Base-by-base conservation (phyloP, 1,284 basidiomycete species). In the Cutaneotrichosporon mucoides region DNA sequence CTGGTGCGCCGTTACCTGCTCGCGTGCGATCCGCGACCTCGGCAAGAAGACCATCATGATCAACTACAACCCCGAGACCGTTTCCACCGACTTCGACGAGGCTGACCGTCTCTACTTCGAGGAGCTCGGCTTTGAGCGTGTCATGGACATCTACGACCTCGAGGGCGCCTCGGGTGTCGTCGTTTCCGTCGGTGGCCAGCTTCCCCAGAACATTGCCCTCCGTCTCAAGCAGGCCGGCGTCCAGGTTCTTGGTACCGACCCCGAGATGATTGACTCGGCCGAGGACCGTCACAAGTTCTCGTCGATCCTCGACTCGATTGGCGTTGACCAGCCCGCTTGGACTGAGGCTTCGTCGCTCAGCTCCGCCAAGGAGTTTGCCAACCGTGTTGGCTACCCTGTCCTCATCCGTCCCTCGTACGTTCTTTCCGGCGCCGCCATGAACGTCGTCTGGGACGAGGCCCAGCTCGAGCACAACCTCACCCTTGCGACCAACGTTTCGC, bases 241-340 rank as follows among this genome's bases (percentile, higher is more conserved):
- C 71, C 92, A 89, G 48, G 94, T 99, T 33, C 85, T 98, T 34
- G 96, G 96, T 60, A 99, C 96, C 16, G 93, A 96, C 76, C 96
- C 96, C 11, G 84, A 86, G 60, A 90, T 87, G 79, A 99, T 99
- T 69, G 96, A 99, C 80, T 92, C 85, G 54, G 96, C 96, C 50
- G 96, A 99, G 80, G 95, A 99, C 81, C 88, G 96, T 65, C 93
- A 99, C 84, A 99, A 99, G 81, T 99, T 99, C 84, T 98, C 92
- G 9, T 88, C 88, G 53, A 89, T 98, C 63, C 85, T 99, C 46
- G 96, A 99, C 79, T 88, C 86, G 66, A 88, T 97, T 68, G 92
- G 90, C 56, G 90, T 99, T 56, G 96, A 99, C 77, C 96, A 99
- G 78, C 96, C 95, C 9, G 90, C 90, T 65, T 99, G 96, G 96